Evolutionary conservation across 148 eudicot genomes (phyloP).

Genomic region (Agrostemma githago): DNA sequence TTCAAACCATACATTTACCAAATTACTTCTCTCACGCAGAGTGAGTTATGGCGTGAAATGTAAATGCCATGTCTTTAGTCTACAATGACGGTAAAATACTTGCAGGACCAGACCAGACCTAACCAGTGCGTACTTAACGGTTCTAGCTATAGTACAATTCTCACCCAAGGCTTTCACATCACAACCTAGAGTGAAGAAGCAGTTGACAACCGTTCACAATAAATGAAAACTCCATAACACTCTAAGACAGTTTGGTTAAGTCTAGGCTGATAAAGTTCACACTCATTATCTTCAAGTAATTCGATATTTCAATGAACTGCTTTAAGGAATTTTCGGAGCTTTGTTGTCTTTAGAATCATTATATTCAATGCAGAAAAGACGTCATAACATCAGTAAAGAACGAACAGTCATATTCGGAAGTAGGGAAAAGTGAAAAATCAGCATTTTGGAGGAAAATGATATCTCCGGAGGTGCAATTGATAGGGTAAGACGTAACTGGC

Average conservation of each 20-base stretch:
- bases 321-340: background rate
- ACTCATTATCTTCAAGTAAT: background rate
- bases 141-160: background rate
- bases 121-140: too few species aligned
- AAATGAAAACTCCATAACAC: background rate
- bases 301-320: too few species aligned
- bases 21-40: background rate
- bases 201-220: background rate
- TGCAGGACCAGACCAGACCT: constrained; percentile 6
- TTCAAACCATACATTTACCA: background rate
- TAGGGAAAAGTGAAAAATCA: background rate
- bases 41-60: background rate
- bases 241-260: background rate
- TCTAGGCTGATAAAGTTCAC: background rate
- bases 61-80: background rate
- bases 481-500: constrained; percentile 33
- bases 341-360: background rate
- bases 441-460: constrained; percentile 13
- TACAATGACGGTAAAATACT: background rate
- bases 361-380: background rate
- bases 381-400: background rate
- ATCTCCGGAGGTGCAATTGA: constrained; percentile 93
- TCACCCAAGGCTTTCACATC: background rate
- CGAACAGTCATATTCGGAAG: background rate
- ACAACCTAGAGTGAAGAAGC: background rate